phyloP scores from a whole-genome alignment of 345 rosid genomes.

The Salix dunnii region DNA sequence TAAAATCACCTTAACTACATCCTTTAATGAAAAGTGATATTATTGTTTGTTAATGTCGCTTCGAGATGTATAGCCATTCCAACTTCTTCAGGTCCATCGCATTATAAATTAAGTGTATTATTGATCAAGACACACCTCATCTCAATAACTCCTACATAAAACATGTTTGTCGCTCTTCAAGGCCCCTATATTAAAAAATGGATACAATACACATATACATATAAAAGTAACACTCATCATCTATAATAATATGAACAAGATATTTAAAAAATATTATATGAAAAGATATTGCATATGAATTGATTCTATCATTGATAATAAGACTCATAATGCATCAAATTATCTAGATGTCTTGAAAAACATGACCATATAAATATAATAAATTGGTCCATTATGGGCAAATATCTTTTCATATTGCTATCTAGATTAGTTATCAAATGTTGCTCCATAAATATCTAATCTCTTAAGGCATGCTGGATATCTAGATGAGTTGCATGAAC shows the following conservation, averaged over 20 bases:
- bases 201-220: background rate
- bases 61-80: no score
- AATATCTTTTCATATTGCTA: no score
- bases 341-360: background rate
- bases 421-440: no score
- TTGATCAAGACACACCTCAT: no score
- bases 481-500: background rate
- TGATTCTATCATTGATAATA: background rate
- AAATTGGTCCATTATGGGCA: rapidly evolving
- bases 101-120: no score
- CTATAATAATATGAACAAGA: background rate
- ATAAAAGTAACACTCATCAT: background rate
- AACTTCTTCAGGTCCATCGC: no score
- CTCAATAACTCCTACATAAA: no score
- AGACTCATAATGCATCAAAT: background rate
- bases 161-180: no score
- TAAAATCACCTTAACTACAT: no score
- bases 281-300: background rate
- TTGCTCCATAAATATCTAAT: background rate
- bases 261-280: background rate
- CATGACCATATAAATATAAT: background rate
- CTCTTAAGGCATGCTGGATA: background rate
- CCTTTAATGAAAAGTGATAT: no score
- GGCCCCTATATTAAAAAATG: background rate
- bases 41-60: rapidly evolving